Conservation (phyloP, 306 rosid genomes). For the Fragaria iinumae region DNA sequence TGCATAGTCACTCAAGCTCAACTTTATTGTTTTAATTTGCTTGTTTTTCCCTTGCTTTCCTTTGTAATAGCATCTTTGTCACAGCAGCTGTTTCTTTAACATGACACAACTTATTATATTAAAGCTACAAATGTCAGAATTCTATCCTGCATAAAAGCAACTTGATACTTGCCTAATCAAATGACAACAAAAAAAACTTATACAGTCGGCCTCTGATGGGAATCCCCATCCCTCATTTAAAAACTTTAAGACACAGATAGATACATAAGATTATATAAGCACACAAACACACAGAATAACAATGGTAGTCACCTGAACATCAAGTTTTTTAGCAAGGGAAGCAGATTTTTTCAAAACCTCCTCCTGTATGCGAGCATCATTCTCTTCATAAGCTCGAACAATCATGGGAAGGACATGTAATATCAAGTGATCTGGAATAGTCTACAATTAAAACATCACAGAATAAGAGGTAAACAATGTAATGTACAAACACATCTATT, state of each 20-base stretch:
- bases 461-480: constrained; percentile 8
- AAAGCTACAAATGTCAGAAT: neutral
- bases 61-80: neutral
- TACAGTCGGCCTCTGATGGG: neutral
- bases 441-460: constrained; percentile 47
- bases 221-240: neutral
- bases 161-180: constrained; percentile 2
- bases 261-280: neutral
- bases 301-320: constrained; percentile 64
- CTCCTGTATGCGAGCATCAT: constrained; percentile 93
- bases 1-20: neutral
- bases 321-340: constrained; percentile 75
- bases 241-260: neutral
- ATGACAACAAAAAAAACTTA: neutral
- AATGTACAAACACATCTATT: neutral
- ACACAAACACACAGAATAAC: constrained; percentile 1
- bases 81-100: neutral
- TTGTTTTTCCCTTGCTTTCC: neutral
- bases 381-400: constrained; percentile 90
- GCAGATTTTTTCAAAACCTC: constrained; percentile 86
- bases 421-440: constrained; percentile 75
- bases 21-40: neutral
- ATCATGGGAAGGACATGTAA: constrained; percentile 91
- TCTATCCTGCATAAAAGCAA: neutral
- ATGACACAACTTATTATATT: neutral